A percentile compares a stretch with the other conserved stretches of the same genome.
Evolutionary conservation across 176 grass and related monocot species (phyloP).

Genomic region (Saccharum spontaneum): DNA sequence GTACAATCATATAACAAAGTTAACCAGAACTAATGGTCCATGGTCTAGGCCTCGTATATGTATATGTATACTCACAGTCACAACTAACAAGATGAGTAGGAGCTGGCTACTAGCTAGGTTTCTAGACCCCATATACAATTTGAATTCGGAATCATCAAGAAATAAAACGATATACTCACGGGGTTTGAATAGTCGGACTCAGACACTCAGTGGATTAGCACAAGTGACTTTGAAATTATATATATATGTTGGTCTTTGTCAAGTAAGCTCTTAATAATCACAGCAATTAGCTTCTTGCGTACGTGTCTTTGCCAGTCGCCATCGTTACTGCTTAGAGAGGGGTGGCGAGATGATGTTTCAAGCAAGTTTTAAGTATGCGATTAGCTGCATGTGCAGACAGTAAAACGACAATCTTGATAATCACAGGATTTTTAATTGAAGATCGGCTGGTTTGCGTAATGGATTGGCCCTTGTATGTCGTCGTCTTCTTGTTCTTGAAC

Average conservation of each 20-base stretch:
- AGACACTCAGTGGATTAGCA: neutral
- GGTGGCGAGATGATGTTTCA: constrained; percentile 32
- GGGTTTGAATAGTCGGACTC: neutral
- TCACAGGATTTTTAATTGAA: constrained; percentile 4
- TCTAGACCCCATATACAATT: neutral
- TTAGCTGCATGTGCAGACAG: constrained; percentile 29
- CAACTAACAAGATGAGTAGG: neutral
- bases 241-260: neutral
- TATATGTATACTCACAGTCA: neutral
- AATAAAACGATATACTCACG: neutral
- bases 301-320: constrained; percentile 13
- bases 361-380: constrained; percentile 9
- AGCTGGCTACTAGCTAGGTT: neutral
- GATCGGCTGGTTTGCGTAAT: neutral
- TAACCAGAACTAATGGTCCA: constrained; percentile 31
- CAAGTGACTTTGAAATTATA: neutral
- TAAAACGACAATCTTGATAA: constrained; percentile 55
- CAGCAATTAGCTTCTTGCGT: neutral
- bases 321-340: constrained; percentile 4
- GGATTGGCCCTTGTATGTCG: constrained; percentile 1
- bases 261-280: neutral
- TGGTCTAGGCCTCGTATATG: constrained; percentile 13
- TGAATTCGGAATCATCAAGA: neutral
- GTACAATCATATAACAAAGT: constrained; percentile 18
- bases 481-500: neutral